These are phyloP conservation scores for Uronychia setigera DNA, from an alignment of 73 alveolate species.

Conservation along the genomic window DNA sequence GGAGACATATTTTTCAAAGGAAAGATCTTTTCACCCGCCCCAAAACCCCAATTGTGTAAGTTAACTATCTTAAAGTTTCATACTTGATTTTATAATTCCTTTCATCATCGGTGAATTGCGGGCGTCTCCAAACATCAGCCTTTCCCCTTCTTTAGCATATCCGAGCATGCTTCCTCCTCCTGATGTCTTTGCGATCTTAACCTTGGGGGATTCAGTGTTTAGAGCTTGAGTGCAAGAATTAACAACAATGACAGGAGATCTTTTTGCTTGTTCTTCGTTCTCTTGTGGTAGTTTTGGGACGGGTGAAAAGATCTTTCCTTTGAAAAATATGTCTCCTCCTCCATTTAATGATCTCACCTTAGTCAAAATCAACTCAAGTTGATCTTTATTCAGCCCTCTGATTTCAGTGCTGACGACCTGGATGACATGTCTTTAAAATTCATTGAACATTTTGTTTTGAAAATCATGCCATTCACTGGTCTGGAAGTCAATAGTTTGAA, in stretches of 20 bases:
- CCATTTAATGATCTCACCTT: not conserved
- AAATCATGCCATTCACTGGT: not conserved
- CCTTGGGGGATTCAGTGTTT: not conserved
- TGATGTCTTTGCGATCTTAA: not conserved
- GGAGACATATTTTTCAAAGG: not conserved
- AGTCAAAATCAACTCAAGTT: not conserved
- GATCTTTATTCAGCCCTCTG: not conserved
- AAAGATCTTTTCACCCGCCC: not conserved
- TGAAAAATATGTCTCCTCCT: not conserved
- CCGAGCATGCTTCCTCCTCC: not conserved
- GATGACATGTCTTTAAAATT: not conserved
- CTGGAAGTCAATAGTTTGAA: not conserved
- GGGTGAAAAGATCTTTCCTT: not conserved
- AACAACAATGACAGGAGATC: not conserved
- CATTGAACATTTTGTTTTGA: not conserved
- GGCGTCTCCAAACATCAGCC: not conserved
- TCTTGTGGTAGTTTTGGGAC: not conserved
- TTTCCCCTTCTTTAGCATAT: not conserved
- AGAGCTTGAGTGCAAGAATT: not conserved
- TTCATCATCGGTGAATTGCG: not conserved
- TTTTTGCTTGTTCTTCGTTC: not conserved
- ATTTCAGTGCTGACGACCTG: not conserved
- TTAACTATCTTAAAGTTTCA: too few species aligned
- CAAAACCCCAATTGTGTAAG: too few species aligned
- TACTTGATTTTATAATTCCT: too few species aligned